A percentile compares a stretch with the other conserved stretches of the same genome.
Evolutionary conservation across 2,329 filamentous ascomycete species (phyloP).

Genomic region (Pleochaeta shiraiana): DNA sequence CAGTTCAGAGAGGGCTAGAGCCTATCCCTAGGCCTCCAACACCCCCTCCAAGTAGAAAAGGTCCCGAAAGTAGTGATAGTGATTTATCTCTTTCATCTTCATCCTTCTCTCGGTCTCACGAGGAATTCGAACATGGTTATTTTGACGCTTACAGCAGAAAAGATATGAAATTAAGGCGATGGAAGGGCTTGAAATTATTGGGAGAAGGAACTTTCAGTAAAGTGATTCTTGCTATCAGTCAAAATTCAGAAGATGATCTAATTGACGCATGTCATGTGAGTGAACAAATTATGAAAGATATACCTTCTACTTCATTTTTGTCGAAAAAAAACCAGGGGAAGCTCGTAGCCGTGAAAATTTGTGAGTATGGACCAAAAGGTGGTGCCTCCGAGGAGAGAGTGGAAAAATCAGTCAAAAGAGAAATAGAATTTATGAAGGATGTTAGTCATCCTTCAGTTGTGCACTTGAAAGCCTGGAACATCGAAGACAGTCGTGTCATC

Average conservation of each 20-base stretch:
- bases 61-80: slow-evolving; percentile 25
- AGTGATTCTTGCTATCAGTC: slow-evolving; percentile 74
- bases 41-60: slow-evolving; percentile 61
- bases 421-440: slow-evolving; percentile 79
- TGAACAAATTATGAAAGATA: slow-evolving; percentile 10
- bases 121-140: slow-evolving; percentile 30
- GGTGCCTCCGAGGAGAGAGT: slow-evolving; percentile 85
- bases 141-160: slow-evolving; percentile 47
- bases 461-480: slow-evolving; percentile 77
- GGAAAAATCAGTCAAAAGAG: slow-evolving; percentile 81
- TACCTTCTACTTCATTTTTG: slow-evolving; percentile 13
- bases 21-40: slow-evolving; percentile 45
- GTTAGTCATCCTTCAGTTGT: slow-evolving; percentile 81
- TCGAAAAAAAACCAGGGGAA: slow-evolving; percentile 43
- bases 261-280: slow-evolving; percentile 19
- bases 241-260: slow-evolving; percentile 28
- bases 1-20: slow-evolving; percentile 53
- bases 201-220: slow-evolving; percentile 93
- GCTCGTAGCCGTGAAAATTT: slow-evolving; percentile 85
- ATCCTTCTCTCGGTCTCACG: slow-evolving; percentile 17
- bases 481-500: slow-evolving; percentile 61
- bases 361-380: slow-evolving; percentile 82
- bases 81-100: slow-evolving; percentile 27
- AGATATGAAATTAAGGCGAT: slow-evolving; percentile 49
- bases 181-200: slow-evolving; percentile 58